Evolutionary conservation across 2,329 filamentous ascomycete genomes (phyloP).

Genomic region (Aspergillus luchuensis): DNA sequence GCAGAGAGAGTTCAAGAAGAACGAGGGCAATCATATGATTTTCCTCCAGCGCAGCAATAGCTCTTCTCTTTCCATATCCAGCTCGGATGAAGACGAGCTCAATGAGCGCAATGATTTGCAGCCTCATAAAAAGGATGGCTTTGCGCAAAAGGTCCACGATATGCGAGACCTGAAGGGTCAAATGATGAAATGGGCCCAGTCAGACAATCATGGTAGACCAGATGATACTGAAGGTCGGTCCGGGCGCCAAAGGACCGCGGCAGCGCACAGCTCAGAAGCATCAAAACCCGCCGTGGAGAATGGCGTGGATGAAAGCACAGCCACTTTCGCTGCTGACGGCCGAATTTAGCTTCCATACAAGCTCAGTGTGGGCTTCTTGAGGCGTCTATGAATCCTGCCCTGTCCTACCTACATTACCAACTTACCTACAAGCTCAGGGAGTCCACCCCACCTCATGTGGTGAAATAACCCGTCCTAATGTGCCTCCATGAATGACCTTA

Average conservation of each 20-base stretch:
- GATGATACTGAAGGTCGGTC: not conserved
- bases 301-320: not conserved
- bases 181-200: conserved; percentile 39
- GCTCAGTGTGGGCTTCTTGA: not conserved
- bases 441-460: not conserved
- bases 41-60: conserved; percentile 56
- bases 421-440: not conserved
- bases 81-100: conserved; percentile 61
- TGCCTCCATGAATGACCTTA: not conserved
- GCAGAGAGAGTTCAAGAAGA: conserved; percentile 74
- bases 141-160: conserved; percentile 34
- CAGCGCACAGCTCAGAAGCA: not conserved
- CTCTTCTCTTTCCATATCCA: conserved; percentile 53
- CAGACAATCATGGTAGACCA: conserved; percentile 25
- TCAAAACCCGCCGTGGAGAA: not conserved
- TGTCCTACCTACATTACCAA: not conserved
- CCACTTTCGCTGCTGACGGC: not conserved
- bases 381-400: not conserved
- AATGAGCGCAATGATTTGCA: conserved; percentile 42
- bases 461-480: not conserved
- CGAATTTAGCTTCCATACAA: not conserved
- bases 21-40: conserved; percentile 54
- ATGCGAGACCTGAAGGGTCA: conserved; percentile 43
- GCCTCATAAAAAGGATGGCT: conserved; percentile 30
- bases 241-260: not conserved